Conservation (phyloP, 257 asterid species). For the Solanum sejunctum region DNA sequence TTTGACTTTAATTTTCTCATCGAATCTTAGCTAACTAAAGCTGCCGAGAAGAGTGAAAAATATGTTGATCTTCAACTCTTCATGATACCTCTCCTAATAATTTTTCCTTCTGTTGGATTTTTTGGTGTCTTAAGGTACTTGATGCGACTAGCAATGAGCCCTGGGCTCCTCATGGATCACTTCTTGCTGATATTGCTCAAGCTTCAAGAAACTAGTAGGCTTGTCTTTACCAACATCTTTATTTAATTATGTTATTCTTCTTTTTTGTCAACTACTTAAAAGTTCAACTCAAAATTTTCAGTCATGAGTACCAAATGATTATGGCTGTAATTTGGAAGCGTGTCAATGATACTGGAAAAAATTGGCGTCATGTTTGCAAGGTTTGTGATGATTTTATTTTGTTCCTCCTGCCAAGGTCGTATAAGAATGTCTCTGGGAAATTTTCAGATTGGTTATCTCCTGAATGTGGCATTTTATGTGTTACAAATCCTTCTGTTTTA, state of each 20-base stretch:
- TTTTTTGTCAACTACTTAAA: conserved; percentile 7
- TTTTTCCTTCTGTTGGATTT: background rate
- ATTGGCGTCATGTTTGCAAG: conserved; percentile 99
- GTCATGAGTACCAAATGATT: conserved; percentile 93
- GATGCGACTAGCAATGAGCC: conserved; percentile 98
- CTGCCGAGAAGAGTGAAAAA: background rate
- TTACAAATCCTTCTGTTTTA: background rate
- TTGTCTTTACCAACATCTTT: background rate
- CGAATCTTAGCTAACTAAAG: background rate
- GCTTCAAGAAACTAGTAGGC: conserved; percentile 72
- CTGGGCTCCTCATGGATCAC: conserved; percentile 97
- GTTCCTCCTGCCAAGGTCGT: background rate
- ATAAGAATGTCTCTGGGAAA: background rate
- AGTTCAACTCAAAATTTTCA: conserved; percentile 16
- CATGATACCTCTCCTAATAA: background rate
- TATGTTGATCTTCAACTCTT: background rate
- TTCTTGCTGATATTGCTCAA: conserved; percentile 90
- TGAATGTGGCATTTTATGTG: background rate
- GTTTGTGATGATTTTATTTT: conserved; percentile 19
- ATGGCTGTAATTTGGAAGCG: conserved; percentile 96
- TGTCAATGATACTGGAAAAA: conserved; percentile 80
- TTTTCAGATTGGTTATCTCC: background rate
- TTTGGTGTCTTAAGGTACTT: conserved; percentile 51
- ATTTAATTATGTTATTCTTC: background rate
- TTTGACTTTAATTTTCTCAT: background rate